Conservation (phyloP, 352 stramenopile genomes). For the Phytopythium boreale region DNA sequence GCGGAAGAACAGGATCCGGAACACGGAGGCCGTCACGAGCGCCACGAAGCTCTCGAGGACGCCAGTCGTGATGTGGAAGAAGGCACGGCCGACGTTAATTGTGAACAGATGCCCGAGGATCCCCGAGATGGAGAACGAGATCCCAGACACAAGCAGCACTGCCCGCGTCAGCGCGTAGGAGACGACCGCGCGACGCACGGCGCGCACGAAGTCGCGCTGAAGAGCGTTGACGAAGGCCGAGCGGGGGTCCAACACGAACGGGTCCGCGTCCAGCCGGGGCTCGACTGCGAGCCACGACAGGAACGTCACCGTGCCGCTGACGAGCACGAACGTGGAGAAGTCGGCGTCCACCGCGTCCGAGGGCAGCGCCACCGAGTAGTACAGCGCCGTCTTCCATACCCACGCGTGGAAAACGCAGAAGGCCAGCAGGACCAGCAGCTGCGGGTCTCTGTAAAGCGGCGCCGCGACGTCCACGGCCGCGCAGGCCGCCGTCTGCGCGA, state of each 20-base stretch:
- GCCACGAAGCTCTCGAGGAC: slow-evolving; percentile 42
- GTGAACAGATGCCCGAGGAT: slow-evolving; percentile 13
- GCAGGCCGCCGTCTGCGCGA: slow-evolving; percentile 36
- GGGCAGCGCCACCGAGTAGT: slow-evolving; percentile 23
- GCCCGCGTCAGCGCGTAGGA: slow-evolving; percentile 26
- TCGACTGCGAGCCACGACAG: slow-evolving; percentile 41
- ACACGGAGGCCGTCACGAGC: slow-evolving; percentile 38
- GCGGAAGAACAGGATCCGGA: slow-evolving; percentile 53
- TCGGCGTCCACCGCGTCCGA: slow-evolving; percentile 8
- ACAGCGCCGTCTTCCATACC: slow-evolving; percentile 47
- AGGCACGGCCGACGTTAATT: slow-evolving; percentile 18
- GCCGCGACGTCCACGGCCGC: slow-evolving; percentile 23
- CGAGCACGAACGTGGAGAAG: slow-evolving; percentile 34
- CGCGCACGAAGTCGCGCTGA: slow-evolving; percentile 42
- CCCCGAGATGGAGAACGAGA: slow-evolving; percentile 23
- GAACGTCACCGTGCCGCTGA: slow-evolving; percentile 39
- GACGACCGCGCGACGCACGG: slow-evolving; percentile 36
- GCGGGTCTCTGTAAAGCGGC: slow-evolving; percentile 37
- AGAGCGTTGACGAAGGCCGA: slow-evolving; percentile 30
- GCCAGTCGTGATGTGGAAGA: slow-evolving; percentile 47
- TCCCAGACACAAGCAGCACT: not conserved
- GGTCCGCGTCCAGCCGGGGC: slow-evolving; percentile 35
- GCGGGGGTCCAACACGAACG: slow-evolving; percentile 48
- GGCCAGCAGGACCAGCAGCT: slow-evolving; percentile 37
- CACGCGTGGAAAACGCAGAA: slow-evolving; percentile 46